Base-by-base conservation (phyloP, 2,329 filamentous ascomycete species). In the Alternaria consortialis region DNA sequence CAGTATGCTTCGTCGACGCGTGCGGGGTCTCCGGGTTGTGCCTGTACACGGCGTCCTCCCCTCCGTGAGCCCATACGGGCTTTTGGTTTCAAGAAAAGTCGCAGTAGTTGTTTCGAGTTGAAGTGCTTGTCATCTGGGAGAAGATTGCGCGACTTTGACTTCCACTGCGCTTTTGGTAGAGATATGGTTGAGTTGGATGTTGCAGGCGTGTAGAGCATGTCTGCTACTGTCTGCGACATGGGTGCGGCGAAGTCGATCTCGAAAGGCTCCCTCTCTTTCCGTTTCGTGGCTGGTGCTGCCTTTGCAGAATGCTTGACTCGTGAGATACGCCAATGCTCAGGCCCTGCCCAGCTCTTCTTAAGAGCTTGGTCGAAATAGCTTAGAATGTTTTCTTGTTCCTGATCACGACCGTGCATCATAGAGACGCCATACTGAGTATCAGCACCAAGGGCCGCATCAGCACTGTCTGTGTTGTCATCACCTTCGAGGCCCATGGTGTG, bases 111-210 rank as follows among this genome's bases (percentile, higher is more conserved):
- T 74, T 91, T 91, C 8, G 94, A 98, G 81, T 94, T 97, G 83
- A 99, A 98, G 77, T 98, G 94, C 80, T 97, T 97, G 81, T 99
- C 95, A 74, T 99, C 95, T 2, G 96, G 94, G 5, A 99, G 87
- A 3, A 99, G 85, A 75, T 99, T 97, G 50, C 93, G 88, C 1
- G 91, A 93, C 79, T 97, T 97, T 39, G 92, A 95, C 78, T 92
- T 95, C 93, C 94, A 96, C 78, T 98, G 93, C 68, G 94, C 92
- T 82, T 97, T 97, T 17, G 94, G 91, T 68, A 99, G 79, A 47
- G 89, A 92, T 68, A 98, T 97, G 39, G 88, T 86, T 4, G 91
- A 87, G 75, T 93, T 96, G 53, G 90, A 92, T 17, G 89, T 85
- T 7, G 94, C 93, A 60, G 90, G 89, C 0, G 91, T 95, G 79